Conservation (phyloP, 495 filamentous ascomycete species). For the Viridothelium virens region DNA sequence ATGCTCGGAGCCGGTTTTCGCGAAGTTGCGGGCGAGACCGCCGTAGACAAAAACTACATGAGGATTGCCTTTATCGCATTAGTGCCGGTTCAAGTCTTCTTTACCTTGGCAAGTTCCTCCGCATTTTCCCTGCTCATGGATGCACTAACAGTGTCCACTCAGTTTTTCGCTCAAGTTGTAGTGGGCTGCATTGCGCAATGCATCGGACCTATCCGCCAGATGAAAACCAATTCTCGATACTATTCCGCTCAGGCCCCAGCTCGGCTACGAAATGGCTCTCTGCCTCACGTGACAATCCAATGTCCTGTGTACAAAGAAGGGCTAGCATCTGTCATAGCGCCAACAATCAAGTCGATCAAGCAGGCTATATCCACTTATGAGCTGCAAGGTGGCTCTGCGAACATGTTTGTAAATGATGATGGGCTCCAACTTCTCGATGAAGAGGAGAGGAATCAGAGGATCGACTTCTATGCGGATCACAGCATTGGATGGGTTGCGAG, state of each 20-base stretch:
- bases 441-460: constrained; percentile 56
- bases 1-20: constrained; percentile 61
- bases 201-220: constrained; percentile 63
- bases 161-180: constrained; percentile 45
- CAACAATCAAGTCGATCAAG: constrained; percentile 63
- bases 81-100: constrained; percentile 67
- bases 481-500: constrained; percentile 75
- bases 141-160: not conserved
- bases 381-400: constrained; percentile 69
- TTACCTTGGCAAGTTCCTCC: constrained; percentile 44
- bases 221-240: constrained; percentile 67
- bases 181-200: constrained; percentile 66
- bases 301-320: constrained; percentile 71
- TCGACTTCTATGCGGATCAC: constrained; percentile 60
- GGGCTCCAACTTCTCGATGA: constrained; percentile 63
- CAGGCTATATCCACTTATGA: constrained; percentile 71
- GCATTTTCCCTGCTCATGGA: not conserved
- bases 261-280: constrained; percentile 41
- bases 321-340: constrained; percentile 54
- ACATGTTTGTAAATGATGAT: constrained; percentile 76
- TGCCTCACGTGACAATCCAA: constrained; percentile 65
- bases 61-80: constrained; percentile 56
- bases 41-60: constrained; percentile 52
- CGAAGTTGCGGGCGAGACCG: constrained; percentile 57
- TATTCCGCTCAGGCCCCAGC: constrained; percentile 61